Percentiles rank a stretch among this genome's conserved stretches.
Conservation (phyloP, 306 rosid species). For the Carpinus viminea region DNA sequence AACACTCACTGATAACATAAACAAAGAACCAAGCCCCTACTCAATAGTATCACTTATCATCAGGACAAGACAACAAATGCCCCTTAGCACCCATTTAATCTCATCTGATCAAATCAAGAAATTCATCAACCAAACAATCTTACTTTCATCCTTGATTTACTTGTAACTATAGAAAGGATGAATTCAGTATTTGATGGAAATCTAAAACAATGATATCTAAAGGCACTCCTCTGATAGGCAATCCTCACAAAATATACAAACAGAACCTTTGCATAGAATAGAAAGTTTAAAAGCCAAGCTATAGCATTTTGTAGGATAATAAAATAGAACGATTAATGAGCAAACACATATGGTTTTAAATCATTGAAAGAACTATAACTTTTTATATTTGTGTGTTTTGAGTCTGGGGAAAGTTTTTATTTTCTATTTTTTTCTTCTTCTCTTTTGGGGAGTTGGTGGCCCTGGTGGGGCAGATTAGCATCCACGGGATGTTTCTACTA, state of each 20-base stretch:
- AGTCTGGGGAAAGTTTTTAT: neutral
- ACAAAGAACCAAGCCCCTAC: constrained; percentile 1
- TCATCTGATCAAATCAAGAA: neutral
- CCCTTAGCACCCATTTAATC: neutral
- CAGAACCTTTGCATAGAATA: neutral
- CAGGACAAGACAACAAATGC: neutral
- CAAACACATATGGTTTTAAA: neutral
- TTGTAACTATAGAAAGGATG: neutral
- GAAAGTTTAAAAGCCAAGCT: neutral
- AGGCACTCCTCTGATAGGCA: neutral
- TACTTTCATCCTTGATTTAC: neutral
- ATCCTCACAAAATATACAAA: too few relatives aligned
- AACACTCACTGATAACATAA: constrained; percentile 3
- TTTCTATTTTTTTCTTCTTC: too few relatives aligned
- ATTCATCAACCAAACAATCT: neutral
- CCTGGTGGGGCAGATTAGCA: too few relatives aligned
- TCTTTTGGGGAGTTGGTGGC: too few relatives aligned
- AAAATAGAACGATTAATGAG: neutral
- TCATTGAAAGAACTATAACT: neutral
- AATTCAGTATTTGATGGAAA: neutral
- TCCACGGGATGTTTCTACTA: too few relatives aligned
- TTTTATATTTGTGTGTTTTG: neutral
- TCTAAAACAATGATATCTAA: neutral
- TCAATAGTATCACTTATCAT: neutral
- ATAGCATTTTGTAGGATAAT: neutral